Percentiles rank a stretch among this genome's conserved stretches.
These are phyloP conservation scores for Trichoderma afroharzianum DNA, from an alignment of 2,329 filamentous ascomycete species.

Conservation along the genomic window DNA sequence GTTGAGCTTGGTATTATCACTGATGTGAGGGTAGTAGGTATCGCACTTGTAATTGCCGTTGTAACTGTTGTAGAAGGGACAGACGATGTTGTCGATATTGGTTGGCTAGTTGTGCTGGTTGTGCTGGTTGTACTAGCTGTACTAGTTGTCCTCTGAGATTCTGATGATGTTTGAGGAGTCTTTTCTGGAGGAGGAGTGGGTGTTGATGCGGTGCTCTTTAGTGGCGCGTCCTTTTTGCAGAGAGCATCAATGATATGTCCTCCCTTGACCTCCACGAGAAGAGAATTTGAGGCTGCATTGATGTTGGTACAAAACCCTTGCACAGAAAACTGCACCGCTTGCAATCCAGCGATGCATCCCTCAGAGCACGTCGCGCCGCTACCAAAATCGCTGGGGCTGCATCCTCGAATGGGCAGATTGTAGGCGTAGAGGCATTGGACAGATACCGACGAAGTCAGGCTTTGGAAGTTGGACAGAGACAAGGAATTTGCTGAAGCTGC, in stretches of 20 bases:
- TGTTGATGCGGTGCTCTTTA: neutral
- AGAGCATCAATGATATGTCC: neutral
- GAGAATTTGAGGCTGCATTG: conserved; percentile 14
- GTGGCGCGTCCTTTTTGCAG: neutral
- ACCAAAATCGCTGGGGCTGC: conserved; percentile 35
- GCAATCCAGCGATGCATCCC: conserved; percentile 32
- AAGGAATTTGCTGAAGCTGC: conserved; percentile 25
- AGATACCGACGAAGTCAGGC: conserved; percentile 35
- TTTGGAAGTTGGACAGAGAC: conserved; percentile 40
- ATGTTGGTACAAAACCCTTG: conserved; percentile 13
- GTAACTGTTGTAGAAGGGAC: neutral
- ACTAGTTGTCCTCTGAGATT: neutral
- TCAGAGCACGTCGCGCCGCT: conserved; percentile 35
- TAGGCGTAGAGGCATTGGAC: conserved; percentile 41
- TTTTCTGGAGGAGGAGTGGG: neutral
- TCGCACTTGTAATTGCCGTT: neutral
- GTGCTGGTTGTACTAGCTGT: neutral
- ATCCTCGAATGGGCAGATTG: conserved; percentile 39
- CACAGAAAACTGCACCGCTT: conserved; percentile 28
- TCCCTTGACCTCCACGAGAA: neutral
- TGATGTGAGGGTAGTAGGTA: neutral
- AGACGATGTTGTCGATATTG: neutral
- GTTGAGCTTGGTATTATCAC: neutral
- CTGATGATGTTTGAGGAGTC: neutral
- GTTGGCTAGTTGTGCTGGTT: neutral